These are phyloP conservation scores for Scheffersomyces insectosa DNA, from an alignment of 1,139 yeast genomes.

Conservation along the genomic window DNA sequence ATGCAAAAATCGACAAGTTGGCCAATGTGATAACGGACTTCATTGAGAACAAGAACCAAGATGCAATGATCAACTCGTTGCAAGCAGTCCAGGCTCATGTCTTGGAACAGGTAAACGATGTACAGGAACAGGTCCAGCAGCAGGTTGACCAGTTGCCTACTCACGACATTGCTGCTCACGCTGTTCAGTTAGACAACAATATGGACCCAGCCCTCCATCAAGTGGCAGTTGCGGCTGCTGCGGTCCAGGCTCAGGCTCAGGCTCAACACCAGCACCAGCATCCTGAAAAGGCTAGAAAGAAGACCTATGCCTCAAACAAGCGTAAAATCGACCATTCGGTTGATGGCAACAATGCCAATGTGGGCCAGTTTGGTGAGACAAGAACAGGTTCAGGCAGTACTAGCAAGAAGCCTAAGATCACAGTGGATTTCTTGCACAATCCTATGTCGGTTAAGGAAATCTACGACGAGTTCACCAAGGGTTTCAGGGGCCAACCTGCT, in stretches of 20 bases:
- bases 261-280: constrained; percentile 9
- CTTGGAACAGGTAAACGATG: constrained; percentile 10
- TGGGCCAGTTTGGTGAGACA: constrained; percentile 1
- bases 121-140: constrained; percentile 17
- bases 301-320: constrained; percentile 8
- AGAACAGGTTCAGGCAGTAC: constrained; percentile 1
- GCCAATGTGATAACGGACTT: constrained; percentile 33
- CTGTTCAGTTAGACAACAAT: constrained; percentile 27
- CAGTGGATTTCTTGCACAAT: constrained; percentile 44
- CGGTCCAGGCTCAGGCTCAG: constrained; percentile 24
- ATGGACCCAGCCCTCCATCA: constrained; percentile 44
- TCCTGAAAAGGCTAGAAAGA: constrained; percentile 8
- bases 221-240: constrained; percentile 41
- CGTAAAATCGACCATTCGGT: constrained; percentile 11
- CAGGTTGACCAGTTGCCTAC: constrained; percentile 16
- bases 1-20: constrained; percentile 40
- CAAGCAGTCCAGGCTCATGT: constrained; percentile 31
- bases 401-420: constrained; percentile 36
- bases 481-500: constrained; percentile 49
- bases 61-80: constrained; percentile 26
- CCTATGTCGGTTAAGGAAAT: constrained; percentile 50
- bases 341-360: constrained; percentile 8
- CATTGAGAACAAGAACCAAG: constrained; percentile 36
- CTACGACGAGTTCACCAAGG: constrained; percentile 48
- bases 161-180: constrained; percentile 9